A percentile compares a stretch with the other conserved stretches of the same genome.
Conservation (phyloP, 805 yeast genomes). For the Saturnispora mendoncae region DNA sequence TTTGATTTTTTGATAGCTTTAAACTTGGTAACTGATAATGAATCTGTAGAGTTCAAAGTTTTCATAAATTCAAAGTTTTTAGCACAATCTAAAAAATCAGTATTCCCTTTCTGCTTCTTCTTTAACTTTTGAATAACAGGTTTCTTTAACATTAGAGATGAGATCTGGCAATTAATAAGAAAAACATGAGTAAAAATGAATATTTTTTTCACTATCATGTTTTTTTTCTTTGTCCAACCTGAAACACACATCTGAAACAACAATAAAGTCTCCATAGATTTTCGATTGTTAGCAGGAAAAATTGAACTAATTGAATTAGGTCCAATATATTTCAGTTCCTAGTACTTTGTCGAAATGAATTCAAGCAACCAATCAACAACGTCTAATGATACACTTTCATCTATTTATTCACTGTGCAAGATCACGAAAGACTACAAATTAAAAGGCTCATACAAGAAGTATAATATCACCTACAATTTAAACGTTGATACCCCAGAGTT, state of each 20-base stretch:
- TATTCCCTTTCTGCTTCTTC: too few species aligned
- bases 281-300: too few species aligned
- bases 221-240: too few species aligned
- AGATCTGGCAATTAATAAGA: too few species aligned
- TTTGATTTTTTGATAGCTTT: conserved; percentile 9
- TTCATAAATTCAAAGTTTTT: conserved; percentile 6
- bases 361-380: not conserved
- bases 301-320: too few species aligned
- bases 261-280: not conserved
- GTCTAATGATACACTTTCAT: not conserved
- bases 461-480: not conserved
- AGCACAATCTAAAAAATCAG: not conserved
- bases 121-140: too few species aligned
- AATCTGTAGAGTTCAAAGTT: conserved; percentile 3
- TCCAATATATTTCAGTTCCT: too few species aligned
- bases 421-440: conserved; percentile 6
- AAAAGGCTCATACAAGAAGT: not conserved
- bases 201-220: too few species aligned
- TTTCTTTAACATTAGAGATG: too few species aligned
- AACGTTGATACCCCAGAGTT: not conserved
- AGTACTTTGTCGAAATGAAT: too few species aligned
- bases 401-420: not conserved
- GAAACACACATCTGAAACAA: conserved; percentile 1
- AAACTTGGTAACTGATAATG: conserved; percentile 1
- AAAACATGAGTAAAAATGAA: too few species aligned